Evolutionary conservation across 2,329 filamentous ascomycete genomes (phyloP), one percentile per base, ranked within the genome.

Genomic region (Penicillium sp.): DNA sequence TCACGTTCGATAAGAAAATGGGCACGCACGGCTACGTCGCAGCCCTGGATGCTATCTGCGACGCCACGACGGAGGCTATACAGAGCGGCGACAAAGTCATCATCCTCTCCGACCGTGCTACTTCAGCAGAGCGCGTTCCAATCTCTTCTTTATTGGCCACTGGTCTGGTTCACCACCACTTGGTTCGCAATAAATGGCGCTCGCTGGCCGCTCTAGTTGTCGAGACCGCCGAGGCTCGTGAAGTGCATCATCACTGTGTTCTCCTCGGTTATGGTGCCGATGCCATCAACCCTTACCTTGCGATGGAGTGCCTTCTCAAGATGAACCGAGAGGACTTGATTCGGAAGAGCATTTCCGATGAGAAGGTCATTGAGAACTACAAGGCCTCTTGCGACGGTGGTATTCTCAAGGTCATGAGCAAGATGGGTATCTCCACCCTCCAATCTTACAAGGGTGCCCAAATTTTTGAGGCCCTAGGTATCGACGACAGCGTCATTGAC

Each of bases 191-290:
- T 75, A 90, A 93, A 70, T 94, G 89, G 87, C 79, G 90, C 63
- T 89, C 90, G 9, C 79, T 89, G 67, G 86, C 80, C 51, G 90
- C 89, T 31, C 70, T 96, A 30, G 75, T 95, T 27, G 79, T 95
- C 22, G 90, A 96, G 72, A 95, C 89, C 47, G 90, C 84, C 30
- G 90, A 96, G 65, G 90, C 90, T 54, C 86, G 90, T 68, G 90
- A 96, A 67, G 90, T 96, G 6, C 90, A 96, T 66, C 90, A 96
- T 70, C 94, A 95, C 87, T 95, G 87, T 70, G 90, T 96, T n/a
- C 76, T 95, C 29, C 78, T 96, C 43, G 90, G 90, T 37, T 96
- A 96, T 57, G 90, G 90, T 70, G 88, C 84, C 38, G 90, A 96
- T 69, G 90, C 83, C 32, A 80, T 96, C 61, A 94, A 92, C 72